A percentile compares a stretch with the other conserved stretches of the same genome.
These are phyloP conservation scores for Xylaria sp. DNA, from an alignment of 2,329 filamentous ascomycete genomes.

Conservation along the genomic window DNA sequence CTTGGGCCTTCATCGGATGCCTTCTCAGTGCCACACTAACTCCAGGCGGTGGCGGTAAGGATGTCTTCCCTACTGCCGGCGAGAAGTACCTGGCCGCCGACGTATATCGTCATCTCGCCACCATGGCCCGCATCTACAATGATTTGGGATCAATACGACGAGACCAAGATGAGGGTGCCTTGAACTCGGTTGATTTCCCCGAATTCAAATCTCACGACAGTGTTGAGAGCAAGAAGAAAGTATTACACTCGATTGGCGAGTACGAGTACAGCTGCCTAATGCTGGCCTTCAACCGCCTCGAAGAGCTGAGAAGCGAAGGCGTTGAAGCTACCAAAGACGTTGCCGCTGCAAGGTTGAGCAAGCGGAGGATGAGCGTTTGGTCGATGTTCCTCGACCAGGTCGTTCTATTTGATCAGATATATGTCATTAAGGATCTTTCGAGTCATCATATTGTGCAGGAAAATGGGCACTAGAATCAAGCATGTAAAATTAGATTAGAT, in stretches of 20 bases:
- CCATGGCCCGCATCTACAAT: conserved; percentile 50
- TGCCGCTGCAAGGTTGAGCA: conserved; percentile 26
- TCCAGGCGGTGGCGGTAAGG: conserved; percentile 31
- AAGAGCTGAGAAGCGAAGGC: conserved; percentile 19
- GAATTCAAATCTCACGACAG: conserved; percentile 40
- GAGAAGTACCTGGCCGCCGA: conserved; percentile 38
- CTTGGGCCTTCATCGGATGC: conserved; percentile 38
- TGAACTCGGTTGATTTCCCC: conserved; percentile 51
- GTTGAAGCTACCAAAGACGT: conserved; percentile 27
- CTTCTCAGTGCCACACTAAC: conserved; percentile 32
- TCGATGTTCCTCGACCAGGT: conserved; percentile 49
- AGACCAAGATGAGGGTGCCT: conserved; percentile 47
- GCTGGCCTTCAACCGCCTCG: conserved; percentile 33
- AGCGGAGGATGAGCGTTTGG: conserved; percentile 33
- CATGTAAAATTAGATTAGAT: conserved; percentile 19
- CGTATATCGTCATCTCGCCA: conserved; percentile 41
- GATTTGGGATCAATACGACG: conserved; percentile 49
- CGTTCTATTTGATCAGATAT: conserved; percentile 52
- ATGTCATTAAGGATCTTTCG: conserved; percentile 47
- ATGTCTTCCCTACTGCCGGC: conserved; percentile 36
- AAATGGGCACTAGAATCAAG: conserved; percentile 22
- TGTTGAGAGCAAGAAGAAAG: conserved; percentile 29
- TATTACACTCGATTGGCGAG: conserved; percentile 42
- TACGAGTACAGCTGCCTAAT: conserved; percentile 45
- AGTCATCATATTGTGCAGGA: conserved; percentile 36